Conservation (phyloP, 352 stramenopile species). For the Phytophthora constricta region DNA sequence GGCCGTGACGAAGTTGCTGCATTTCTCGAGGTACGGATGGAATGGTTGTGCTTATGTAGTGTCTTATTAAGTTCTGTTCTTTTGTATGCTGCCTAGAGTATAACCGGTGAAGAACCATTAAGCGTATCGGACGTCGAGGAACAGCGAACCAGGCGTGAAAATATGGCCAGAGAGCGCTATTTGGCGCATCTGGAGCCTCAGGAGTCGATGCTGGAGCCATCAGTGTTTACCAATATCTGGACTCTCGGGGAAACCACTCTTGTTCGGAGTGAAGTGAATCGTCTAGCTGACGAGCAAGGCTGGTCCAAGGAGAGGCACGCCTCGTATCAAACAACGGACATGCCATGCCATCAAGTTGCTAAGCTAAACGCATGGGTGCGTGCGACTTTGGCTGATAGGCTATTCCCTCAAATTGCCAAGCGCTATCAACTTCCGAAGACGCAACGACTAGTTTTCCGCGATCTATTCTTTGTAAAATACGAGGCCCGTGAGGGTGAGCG, state of each 20-base stretch:
- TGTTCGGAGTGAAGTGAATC: slow-evolving; percentile 51
- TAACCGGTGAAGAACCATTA: slow-evolving; percentile 28
- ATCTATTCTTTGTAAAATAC: slow-evolving; percentile 92
- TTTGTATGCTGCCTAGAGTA: no score
- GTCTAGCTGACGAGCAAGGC: slow-evolving; percentile 44
- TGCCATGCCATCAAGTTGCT: slow-evolving; percentile 78
- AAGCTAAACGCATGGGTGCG: slow-evolving; percentile 74
- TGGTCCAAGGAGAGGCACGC: slow-evolving; percentile 84
- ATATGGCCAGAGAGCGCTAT: slow-evolving; percentile 53
- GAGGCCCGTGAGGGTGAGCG: slow-evolving; percentile 66
- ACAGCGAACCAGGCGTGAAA: slow-evolving; percentile 46
- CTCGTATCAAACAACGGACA: slow-evolving; percentile 86
- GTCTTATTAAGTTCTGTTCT: no score
- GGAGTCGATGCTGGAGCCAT: slow-evolving; percentile 44
- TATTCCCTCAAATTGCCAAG: slow-evolving; percentile 67
- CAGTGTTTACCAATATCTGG: slow-evolving; percentile 63
- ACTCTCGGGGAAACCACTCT: slow-evolving; percentile 50
- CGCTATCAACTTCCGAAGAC: slow-evolving; percentile 49
- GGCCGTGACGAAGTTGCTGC: slow-evolving; percentile 39
- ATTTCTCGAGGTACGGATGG: slow-evolving; percentile 48
- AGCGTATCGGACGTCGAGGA: slow-evolving; percentile 27
- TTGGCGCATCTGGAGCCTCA: slow-evolving; percentile 55
- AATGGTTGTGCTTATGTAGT: no score
- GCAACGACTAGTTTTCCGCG: slow-evolving; percentile 73
- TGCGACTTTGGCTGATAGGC: slow-evolving; percentile 42